phyloP scores from a whole-genome alignment of 192 early-diverging fungal genomes.

The Backusella mclennaniae region DNA sequence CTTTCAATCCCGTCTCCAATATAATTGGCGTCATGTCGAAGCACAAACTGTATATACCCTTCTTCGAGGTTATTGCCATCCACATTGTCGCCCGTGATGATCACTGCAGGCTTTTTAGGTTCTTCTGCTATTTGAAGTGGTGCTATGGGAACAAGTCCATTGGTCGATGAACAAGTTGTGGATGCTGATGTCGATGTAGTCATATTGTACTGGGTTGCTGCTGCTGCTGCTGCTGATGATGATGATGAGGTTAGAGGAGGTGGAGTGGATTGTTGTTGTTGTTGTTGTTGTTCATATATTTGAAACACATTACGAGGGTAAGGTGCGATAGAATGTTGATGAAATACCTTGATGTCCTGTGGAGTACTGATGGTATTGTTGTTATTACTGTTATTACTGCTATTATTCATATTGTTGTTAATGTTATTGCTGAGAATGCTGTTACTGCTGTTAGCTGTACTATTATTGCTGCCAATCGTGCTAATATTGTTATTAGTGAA shows the following conservation, averaged over 20 bases:
- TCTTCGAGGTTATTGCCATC: constrained; percentile 26
- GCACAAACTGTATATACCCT: constrained; percentile 38
- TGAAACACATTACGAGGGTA: not conserved
- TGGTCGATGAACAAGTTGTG: not conserved
- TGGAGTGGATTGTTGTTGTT: not conserved
- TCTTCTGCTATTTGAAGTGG: not conserved
- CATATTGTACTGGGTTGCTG: not conserved
- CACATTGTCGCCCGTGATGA: constrained; percentile 29
- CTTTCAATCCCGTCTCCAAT: constrained; percentile 32
- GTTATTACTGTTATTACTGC: not conserved
- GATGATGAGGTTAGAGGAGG: not conserved
- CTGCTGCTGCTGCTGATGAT: too few species aligned
- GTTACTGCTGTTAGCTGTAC: not conserved
- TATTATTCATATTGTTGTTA: not conserved
- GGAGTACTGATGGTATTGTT: not conserved
- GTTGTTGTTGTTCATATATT: not conserved
- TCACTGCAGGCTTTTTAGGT: not conserved
- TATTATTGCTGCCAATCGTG: not conserved
- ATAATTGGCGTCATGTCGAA: constrained; percentile 33
- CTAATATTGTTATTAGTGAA: not conserved
- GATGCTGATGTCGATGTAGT: not conserved
- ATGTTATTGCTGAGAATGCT: not conserved
- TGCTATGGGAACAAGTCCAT: not conserved
- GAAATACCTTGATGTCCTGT: not conserved
- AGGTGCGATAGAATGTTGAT: not conserved